These are phyloP conservation scores for Boletus chippewaensis DNA, from an alignment of 1,284 basidiomycete genomes.

Conservation along the genomic window DNA sequence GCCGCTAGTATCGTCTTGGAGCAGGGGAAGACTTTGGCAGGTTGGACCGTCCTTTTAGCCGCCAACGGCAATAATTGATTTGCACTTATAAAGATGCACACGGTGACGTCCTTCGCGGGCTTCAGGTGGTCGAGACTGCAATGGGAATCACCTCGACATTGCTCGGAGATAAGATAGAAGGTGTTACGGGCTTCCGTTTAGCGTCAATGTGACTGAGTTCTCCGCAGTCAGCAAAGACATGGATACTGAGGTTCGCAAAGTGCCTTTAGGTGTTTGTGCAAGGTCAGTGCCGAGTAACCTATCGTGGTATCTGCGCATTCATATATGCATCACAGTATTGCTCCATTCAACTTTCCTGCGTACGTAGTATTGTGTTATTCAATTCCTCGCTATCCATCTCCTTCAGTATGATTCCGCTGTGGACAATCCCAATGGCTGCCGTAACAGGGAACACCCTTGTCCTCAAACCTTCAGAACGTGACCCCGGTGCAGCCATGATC, in stretches of 20 bases:
- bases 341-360: constrained; percentile 94
- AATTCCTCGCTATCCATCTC: constrained; percentile 13
- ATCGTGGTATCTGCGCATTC: constrained; percentile 4
- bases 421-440: constrained; percentile 87
- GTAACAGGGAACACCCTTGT: constrained; percentile 94
- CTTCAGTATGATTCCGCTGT: constrained; percentile 89
- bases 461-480: constrained; percentile 93
- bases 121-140: constrained; percentile 92
- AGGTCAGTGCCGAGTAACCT: constrained; percentile 37
- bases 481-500: constrained; percentile 96
- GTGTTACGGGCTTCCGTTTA: constrained; percentile 29
- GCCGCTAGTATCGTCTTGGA: constrained; percentile 78
- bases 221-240: constrained; percentile 84
- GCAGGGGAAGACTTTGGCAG: constrained; percentile 84
- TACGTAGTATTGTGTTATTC: constrained; percentile 33
- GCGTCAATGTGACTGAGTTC: constrained; percentile 4
- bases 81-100: constrained; percentile 63
- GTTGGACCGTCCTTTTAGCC: constrained; percentile 35
- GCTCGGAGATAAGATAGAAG: constrained; percentile 89
- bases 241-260: constrained; percentile 84
- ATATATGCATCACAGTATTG: constrained; percentile 50
- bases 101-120: constrained; percentile 88
- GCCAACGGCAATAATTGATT: neutral
- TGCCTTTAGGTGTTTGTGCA: constrained; percentile 76
- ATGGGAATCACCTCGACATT: constrained; percentile 79